Base-by-base conservation (phyloP, 148 eudicot species). In the Rhododendron henanense region DNA sequence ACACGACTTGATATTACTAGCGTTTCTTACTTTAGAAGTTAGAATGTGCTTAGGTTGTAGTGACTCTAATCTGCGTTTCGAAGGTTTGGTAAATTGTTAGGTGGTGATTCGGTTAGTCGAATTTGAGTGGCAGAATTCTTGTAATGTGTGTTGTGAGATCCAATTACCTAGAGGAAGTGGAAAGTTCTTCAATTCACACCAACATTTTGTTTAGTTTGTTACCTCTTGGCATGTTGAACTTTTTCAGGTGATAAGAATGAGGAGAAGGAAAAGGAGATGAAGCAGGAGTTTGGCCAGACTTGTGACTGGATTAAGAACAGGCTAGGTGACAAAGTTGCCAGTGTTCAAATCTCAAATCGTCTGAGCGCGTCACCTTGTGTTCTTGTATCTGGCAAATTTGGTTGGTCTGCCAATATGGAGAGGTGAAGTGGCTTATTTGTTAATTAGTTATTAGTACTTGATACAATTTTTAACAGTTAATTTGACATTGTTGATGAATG, bases 321-420 rank as follows among this genome's bases (percentile, higher is more conserved):
- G 51, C 84, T 97, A 82, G 96, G 98, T 47, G 98, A 97, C 86
- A 97, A 91, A 90, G 98, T 97, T 87, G 95, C 96, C 67, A 93
- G 95, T 87, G 99, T 97, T 80, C 98, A 97, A 88, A 88, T 97
- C 84, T 97, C 99, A 14, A 91, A 90, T 61, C 98, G 99, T 21
- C 88, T 97, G 79, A 97, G 98, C 83, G 53, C 96, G 53, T 97
- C 99, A 16, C 98, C 99, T 71, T 97, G 99, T 87, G 98, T 95
- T 86, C 98, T 97, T 86, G 98, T 90, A 31, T 91, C 99, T 23
- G 99, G 95, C n/a, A 94, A 91, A 90, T 94, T 93, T 89, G 99
- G 99, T 86, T 94, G 94, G 96, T 96, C 99, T 74, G 99, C 99
- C 15, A 97, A 95, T 89, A 97, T 97, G 99, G 99, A 97, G 88